These are phyloP conservation scores for Aureobasidium pullulans DNA, from an alignment of 2,329 filamentous ascomycete species.

Conservation along the genomic window DNA sequence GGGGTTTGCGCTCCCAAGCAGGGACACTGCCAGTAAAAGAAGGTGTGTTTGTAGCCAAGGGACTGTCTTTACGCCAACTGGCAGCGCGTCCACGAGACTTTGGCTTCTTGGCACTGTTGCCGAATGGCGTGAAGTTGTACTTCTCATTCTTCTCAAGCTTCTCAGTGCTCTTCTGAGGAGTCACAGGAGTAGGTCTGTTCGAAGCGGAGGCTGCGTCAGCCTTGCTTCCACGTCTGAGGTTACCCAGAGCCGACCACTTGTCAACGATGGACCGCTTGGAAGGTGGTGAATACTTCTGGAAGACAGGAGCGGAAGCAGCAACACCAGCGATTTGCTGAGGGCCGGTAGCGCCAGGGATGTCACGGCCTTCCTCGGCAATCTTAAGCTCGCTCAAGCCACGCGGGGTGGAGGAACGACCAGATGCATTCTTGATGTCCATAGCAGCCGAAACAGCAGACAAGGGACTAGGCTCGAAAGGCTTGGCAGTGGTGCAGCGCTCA, in stretches of 20 bases:
- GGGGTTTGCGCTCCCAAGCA: constrained; percentile 26
- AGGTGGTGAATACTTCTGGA: constrained; percentile 53
- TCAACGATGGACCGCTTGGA: constrained; percentile 61
- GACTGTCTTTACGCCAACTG: constrained; percentile 26
- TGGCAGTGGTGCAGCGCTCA: constrained; percentile 32
- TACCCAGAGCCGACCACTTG: constrained; percentile 85
- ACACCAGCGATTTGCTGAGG: constrained; percentile 23
- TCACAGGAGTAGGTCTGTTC: constrained; percentile 24
- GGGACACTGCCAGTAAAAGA: constrained; percentile 27
- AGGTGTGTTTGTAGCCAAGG: constrained; percentile 22
- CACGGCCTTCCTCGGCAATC: constrained; percentile 41
- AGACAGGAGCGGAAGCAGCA: constrained; percentile 29
- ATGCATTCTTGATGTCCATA: constrained; percentile 38
- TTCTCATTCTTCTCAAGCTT: constrained; percentile 25
- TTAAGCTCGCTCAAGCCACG: constrained; percentile 49
- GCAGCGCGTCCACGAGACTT: constrained; percentile 24
- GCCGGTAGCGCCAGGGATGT: constrained; percentile 17
- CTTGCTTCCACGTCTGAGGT: constrained; percentile 64
- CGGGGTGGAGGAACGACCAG: constrained; percentile 41
- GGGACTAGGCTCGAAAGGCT: constrained; percentile 52
- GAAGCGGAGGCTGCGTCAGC: constrained; percentile 33
- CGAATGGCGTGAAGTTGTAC: constrained; percentile 24
- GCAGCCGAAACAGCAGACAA: constrained; percentile 16
- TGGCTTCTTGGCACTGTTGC: constrained; percentile 28
- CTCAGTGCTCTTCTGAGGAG: constrained; percentile 22